A percentile compares a stretch with the other conserved stretches of the same genome.
Evolutionary conservation across 352 stramenopile genomes (phyloP).

Genomic region (Detonula confervacea): DNA sequence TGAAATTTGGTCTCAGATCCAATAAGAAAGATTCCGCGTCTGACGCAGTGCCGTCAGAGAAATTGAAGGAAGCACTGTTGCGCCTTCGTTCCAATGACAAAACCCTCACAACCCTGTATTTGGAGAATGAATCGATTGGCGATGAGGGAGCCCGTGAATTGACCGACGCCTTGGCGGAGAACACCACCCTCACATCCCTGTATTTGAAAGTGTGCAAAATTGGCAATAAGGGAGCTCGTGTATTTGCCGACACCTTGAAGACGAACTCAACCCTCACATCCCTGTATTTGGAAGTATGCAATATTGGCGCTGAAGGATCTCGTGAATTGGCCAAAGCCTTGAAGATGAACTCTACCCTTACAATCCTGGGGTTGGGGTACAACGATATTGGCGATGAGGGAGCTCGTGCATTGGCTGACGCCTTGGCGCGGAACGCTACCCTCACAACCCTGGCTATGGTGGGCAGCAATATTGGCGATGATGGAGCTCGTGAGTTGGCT

Average conservation of each 20-base stretch:
- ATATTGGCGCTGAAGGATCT: not conserved
- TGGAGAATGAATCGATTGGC: not conserved
- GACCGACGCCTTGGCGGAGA: not conserved
- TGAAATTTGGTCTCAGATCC: no score
- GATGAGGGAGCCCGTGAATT: not conserved
- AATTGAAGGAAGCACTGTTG: not conserved
- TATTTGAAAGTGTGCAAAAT: not conserved
- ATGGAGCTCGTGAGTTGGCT: not conserved
- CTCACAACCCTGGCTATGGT: constrained; percentile 26
- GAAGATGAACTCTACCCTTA: not conserved
- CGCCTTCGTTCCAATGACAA: not conserved
- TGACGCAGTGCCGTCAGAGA: no score
- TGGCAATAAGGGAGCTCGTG: not conserved
- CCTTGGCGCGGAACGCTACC: constrained; percentile 43
- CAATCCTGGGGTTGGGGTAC: no score
- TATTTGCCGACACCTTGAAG: not conserved
- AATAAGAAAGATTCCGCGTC: no score
- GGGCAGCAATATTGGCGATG: not conserved
- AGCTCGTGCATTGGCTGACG: constrained; percentile 31
- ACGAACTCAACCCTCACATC: not conserved
- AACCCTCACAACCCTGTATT: not conserved
- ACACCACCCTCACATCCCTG: not conserved
- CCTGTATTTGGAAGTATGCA: not conserved
- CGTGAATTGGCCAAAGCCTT: not conserved
- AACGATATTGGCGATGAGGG: constrained; percentile 30